These are phyloP conservation scores for Aspergillus pseudonomiae DNA, from an alignment of 2,329 filamentous ascomycete genomes.

Conservation along the genomic window DNA sequence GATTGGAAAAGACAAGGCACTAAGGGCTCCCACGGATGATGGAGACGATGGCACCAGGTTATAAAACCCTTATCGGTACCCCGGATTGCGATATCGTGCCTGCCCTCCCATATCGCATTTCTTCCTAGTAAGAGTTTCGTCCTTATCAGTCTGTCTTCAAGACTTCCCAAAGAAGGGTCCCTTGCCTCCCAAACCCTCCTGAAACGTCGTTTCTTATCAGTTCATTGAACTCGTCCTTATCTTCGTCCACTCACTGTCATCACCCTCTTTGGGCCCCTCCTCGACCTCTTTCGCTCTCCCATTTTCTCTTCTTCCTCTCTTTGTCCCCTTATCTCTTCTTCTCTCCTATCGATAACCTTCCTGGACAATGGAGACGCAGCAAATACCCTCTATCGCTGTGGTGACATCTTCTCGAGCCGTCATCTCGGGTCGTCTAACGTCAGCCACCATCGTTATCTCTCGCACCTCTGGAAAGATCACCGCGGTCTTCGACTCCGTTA, in stretches of 20 bases:
- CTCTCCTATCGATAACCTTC: constrained; percentile 12
- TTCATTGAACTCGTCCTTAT: constrained; percentile 6
- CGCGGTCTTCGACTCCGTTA: constrained; percentile 70
- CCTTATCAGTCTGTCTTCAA: constrained; percentile 10
- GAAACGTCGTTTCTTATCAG: constrained; percentile 8
- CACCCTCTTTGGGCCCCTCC: neutral
- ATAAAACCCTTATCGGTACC: constrained; percentile 14
- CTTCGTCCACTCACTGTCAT: constrained; percentile 8
- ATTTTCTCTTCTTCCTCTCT: constrained; percentile 7
- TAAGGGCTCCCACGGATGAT: neutral
- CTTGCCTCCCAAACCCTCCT: constrained; percentile 3
- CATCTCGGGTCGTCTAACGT: constrained; percentile 73
- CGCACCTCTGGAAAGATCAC: constrained; percentile 80
- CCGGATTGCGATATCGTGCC: constrained; percentile 8
- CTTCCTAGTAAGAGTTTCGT: neutral
- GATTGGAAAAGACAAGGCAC: neutral
- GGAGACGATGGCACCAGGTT: neutral
- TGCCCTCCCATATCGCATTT: neutral
- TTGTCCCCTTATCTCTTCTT: constrained; percentile 19
- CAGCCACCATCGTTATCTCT: constrained; percentile 82
- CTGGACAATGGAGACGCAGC: constrained; percentile 25
- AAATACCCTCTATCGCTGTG: constrained; percentile 63
- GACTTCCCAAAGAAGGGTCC: neutral
- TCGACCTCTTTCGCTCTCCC: constrained; percentile 2
- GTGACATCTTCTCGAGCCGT: constrained; percentile 84